These are phyloP conservation scores for Mentha longifolia DNA, from an alignment of 257 asterid genomes.

Conservation along the genomic window DNA sequence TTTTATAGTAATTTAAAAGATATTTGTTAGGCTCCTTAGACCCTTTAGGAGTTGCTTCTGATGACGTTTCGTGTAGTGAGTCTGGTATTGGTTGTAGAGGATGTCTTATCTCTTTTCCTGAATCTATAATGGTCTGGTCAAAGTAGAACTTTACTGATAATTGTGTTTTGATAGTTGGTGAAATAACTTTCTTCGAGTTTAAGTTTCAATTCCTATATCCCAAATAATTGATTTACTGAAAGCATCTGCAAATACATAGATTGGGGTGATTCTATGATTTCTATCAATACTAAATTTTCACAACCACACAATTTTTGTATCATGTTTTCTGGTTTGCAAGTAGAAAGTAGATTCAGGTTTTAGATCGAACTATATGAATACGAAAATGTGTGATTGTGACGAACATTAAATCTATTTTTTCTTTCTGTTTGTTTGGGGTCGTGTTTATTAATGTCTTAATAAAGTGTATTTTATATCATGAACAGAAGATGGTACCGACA, in stretches of 20 bases:
- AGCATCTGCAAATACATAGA: not conserved
- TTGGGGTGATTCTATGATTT: not conserved
- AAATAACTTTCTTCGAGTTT: not conserved
- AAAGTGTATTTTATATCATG: not conserved
- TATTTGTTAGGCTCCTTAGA: not conserved
- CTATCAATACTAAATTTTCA: not conserved
- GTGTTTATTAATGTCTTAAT: no score
- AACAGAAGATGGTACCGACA: conserved; percentile 60
- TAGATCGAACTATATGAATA: no score
- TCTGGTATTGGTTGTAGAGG: not conserved
- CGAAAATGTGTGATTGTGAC: no score
- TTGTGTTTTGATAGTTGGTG: not conserved
- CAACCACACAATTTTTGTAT: not conserved
- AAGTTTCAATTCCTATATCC: not conserved
- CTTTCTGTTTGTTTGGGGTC: no score
- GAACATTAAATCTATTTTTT: no score
- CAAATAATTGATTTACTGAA: not conserved
- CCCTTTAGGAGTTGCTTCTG: not conserved
- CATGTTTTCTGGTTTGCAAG: not conserved
- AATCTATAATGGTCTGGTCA: not conserved
- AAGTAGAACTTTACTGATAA: not conserved
- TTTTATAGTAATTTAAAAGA: not conserved
- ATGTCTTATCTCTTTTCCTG: not conserved
- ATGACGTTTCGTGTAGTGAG: not conserved
- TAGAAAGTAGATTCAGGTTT: no score